A percentile compares a stretch with the other conserved stretches of the same genome.
phyloP scores from a whole-genome alignment of 768 basidiomycete genomes.

The Stropharia rugosoannulata region DNA sequence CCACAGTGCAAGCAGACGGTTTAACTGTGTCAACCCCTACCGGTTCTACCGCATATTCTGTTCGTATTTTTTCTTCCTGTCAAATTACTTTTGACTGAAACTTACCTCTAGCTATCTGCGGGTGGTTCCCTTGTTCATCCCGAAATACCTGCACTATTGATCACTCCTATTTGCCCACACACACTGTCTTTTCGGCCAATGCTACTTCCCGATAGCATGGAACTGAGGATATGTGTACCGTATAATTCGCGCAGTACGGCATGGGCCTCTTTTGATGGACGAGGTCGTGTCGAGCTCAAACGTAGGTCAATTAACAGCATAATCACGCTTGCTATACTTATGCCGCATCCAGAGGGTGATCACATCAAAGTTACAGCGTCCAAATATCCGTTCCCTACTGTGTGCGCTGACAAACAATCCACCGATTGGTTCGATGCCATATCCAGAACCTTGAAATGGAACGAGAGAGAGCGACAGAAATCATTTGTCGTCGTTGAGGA shows the following conservation, averaged over 20 bases:
- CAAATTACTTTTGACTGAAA: constrained; percentile 9
- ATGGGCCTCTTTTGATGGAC: constrained; percentile 98
- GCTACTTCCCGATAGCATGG: constrained; percentile 98
- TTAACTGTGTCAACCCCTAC: constrained; percentile 95
- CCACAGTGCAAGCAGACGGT: constrained; percentile 98
- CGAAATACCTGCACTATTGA: constrained; percentile 93
- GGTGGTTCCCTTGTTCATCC: constrained; percentile 98
- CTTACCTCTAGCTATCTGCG: constrained; percentile 68
- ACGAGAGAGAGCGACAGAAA: constrained; percentile 97
- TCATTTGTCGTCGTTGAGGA: constrained; percentile 99
- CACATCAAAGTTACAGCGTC: constrained; percentile 98
- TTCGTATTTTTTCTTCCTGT: constrained; percentile 27
- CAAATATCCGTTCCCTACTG: constrained; percentile 97
- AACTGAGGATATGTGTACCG: constrained; percentile 96
- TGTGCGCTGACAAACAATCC: constrained; percentile 96
- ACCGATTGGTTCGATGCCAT: constrained; percentile 99
- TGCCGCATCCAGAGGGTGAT: constrained; percentile 77
- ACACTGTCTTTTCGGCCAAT: constrained; percentile 98
- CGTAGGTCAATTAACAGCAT: constrained; percentile 53
- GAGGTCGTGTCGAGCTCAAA: constrained; percentile 92
- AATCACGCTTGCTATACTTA: constrained; percentile 6
- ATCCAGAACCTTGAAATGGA: constrained; percentile 97
- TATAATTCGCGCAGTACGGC: constrained; percentile 98
- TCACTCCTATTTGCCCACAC: constrained; percentile 98
- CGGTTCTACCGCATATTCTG: constrained; percentile 98